Conservation (phyloP, 2,329 filamentous ascomycete genomes). For the Leptosphaerulina australis region DNA sequence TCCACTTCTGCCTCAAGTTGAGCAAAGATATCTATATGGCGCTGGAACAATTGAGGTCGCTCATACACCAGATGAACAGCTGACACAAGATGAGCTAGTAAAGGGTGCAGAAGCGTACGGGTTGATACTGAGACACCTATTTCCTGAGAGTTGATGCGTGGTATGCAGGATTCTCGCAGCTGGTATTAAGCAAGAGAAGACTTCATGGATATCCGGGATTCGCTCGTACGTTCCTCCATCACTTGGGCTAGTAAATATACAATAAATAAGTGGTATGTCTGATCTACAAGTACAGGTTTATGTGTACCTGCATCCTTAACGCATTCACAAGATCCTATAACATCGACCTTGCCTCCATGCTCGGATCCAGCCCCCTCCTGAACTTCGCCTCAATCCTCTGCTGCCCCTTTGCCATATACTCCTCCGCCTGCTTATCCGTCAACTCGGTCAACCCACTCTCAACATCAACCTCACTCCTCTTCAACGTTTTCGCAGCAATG, state of each 20-base stretch:
- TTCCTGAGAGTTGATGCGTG: constrained; percentile 15
- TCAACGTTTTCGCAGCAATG: constrained; percentile 41
- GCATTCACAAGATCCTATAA: constrained; percentile 1
- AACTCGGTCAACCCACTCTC: constrained; percentile 32
- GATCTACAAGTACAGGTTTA: no score
- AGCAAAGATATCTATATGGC: constrained; percentile 33
- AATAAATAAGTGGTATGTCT: no score
- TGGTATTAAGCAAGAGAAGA: no score
- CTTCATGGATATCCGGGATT: no score
- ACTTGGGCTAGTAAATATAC: no score
- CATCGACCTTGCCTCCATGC: constrained; percentile 32
- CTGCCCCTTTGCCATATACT: constrained; percentile 36
- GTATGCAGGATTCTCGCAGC: no score
- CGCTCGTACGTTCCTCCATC: no score
- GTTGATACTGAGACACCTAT: constrained; percentile 28
- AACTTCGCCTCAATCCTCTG: constrained; percentile 32
- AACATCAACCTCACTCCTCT: constrained; percentile 36
- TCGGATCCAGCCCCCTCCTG: constrained; percentile 23
- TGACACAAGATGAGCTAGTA: constrained; percentile 31
- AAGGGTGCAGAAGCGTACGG: constrained; percentile 33
- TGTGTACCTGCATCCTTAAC: no score
- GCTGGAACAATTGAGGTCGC: constrained; percentile 31
- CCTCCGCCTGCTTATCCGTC: constrained; percentile 39
- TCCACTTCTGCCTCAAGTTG: constrained; percentile 28
- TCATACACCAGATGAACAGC: constrained; percentile 29